Conservation (phyloP, 306 rosid genomes). For the Cucurbita pepo region DNA sequence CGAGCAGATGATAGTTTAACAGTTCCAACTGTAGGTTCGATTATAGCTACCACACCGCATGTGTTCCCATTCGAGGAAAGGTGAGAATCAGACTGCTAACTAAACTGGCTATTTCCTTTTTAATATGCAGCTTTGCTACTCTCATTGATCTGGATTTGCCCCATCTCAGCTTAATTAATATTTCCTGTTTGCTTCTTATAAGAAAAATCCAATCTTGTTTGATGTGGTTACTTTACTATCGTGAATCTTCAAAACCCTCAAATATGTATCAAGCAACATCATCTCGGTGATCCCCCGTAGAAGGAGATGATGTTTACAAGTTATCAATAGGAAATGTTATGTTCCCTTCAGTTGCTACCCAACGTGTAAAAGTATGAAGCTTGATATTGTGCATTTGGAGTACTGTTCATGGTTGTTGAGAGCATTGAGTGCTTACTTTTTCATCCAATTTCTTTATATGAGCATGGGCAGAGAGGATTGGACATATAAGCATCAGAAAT, state of each 20-base stretch:
- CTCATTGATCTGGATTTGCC: neutral
- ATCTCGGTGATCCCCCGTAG: neutral
- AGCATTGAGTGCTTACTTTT: neutral
- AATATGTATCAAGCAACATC: neutral
- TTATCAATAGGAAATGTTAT: neutral
- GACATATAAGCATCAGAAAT: neutral
- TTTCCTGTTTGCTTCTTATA: neutral
- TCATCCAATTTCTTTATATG: neutral
- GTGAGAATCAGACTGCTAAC: conserved; percentile 25
- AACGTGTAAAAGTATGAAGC: neutral
- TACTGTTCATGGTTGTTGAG: neutral
- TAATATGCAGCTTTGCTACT: neutral
- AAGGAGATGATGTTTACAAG: neutral
- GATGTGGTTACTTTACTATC: neutral
- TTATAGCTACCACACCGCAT: conserved; percentile 67
- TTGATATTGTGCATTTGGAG: neutral
- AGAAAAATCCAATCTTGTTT: neutral
- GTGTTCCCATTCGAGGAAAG: conserved; percentile 94
- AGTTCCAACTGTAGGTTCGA: conserved; percentile 38
- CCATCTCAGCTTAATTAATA: neutral
- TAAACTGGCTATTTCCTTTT: conserved; percentile 5
- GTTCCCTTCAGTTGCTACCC: neutral
- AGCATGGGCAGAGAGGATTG: neutral
- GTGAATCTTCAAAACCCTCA: neutral
- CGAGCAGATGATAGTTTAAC: conserved; percentile 44